Base-by-base conservation (phyloP, 306 rosid species). In the Hippophae rhamnoides region DNA sequence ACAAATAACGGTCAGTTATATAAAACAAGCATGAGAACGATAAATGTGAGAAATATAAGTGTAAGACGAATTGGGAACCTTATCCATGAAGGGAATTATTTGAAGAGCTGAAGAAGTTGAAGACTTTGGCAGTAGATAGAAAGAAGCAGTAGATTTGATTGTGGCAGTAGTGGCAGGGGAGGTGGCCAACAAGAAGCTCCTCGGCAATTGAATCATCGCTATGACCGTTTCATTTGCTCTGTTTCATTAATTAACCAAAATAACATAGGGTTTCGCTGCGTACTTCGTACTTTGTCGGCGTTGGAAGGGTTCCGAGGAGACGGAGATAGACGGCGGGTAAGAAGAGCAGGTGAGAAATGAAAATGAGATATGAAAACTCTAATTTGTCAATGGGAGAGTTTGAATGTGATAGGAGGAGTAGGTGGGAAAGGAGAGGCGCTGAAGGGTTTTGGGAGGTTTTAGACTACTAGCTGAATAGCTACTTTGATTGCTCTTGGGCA, bases 191-290 rank as follows among this genome's bases (percentile, higher is more conserved):
- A 80, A 68, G 25, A 83, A 60, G 69, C 82, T 78, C 70, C 77
- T 74, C 45, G 78, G 92, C 40, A 83, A 68, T 46, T 74, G 81
- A 61, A 84, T 75, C 95, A 85, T 81, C 9, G 72, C 70, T 71
- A 57, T 47, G 4, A 47, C 56, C 51, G 9, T 47, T 63, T 74
- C 84, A 78, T 79, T 60, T 52, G 45, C 53, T 12, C 8, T 8
- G 53, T 7, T 49, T 49, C 14, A 4, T 49, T 13, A 4, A 31
- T 31, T 31, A 31, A 31, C 0, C 4, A 31, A 31, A 31, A 2
- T 2, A 31, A 31, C 38, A 1, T 2, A 31, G 38, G 38, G 38
- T 31, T 31, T 31, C 5, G 38, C 3, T 31, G 38, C 38, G 38
- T 31, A 2, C 5, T 4, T 31, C 38, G 38, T 31, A 31, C 38